Percentiles rank a stretch among this genome's conserved stretches.
Evolutionary conservation across 2,329 filamentous ascomycete genomes (phyloP).

Genomic region (Fusarium agapanthi): DNA sequence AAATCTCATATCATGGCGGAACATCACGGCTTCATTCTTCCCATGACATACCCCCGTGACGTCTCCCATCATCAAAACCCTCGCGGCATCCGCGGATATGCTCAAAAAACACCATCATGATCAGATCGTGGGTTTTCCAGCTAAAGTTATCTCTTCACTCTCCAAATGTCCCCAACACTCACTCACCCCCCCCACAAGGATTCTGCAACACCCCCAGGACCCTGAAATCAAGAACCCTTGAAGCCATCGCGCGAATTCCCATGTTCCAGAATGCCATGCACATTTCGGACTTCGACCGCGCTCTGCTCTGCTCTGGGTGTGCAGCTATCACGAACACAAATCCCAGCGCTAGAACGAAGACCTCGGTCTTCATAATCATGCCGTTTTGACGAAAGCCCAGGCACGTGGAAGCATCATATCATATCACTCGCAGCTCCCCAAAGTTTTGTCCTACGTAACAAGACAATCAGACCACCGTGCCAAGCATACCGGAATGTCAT

Average conservation of each 20-base stretch:
- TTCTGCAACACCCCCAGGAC: neutral
- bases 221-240: neutral
- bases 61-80: neutral
- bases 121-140: neutral
- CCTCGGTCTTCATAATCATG: neutral
- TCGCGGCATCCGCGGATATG: neutral
- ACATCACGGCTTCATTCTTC: too few species aligned
- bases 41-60: neutral
- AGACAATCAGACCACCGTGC: slow-evolving; percentile 12
- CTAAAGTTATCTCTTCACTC: neutral
- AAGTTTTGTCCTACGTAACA: neutral
- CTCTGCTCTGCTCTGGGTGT: neutral
- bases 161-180: neutral
- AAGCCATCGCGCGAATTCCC: neutral
- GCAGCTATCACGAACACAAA: neutral
- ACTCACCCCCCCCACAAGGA: too few species aligned
- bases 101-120: neutral
- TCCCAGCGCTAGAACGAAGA: neutral
- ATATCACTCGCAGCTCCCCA: neutral
- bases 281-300: neutral
- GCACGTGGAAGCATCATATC: slow-evolving; percentile 22
- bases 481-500: slow-evolving; percentile 3
- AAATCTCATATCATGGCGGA: neutral
- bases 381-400: neutral
- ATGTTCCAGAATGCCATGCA: neutral